phyloP scores from a whole-genome alignment of 1,139 yeast genomes.

The Yarrowia galli region DNA sequence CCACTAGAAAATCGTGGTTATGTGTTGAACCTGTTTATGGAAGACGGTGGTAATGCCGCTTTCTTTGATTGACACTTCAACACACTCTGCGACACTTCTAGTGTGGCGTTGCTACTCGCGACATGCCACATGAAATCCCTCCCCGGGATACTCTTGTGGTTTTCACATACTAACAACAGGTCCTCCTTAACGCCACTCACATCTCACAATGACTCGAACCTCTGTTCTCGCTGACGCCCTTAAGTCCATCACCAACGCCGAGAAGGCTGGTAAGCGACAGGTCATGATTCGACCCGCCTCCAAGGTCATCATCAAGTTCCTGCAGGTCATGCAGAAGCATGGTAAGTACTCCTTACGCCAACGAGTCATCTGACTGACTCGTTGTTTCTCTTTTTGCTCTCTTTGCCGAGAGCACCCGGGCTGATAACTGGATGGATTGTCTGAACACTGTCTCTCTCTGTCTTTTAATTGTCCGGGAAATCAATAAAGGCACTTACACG shows the following conservation, averaged over 20 bases:
- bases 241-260: conserved; percentile 98
- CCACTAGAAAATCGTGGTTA: conserved; percentile 36
- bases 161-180: conserved; percentile 20
- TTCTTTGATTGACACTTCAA: conserved; percentile 11
- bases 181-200: neutral
- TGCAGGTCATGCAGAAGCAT: conserved; percentile 97
- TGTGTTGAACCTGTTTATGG: conserved; percentile 19
- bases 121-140: conserved; percentile 37
- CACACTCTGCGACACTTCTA: conserved; percentile 25
- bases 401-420: conserved; percentile 29
- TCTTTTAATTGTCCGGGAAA: conserved; percentile 39
- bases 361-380: neutral
- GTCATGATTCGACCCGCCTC: conserved; percentile 98
- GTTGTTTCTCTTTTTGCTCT: neutral
- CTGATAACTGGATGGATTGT: conserved; percentile 40
- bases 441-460: conserved; percentile 39
- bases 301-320: conserved; percentile 95
- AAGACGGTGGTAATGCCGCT: conserved; percentile 34
- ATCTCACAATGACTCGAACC: conserved; percentile 87
- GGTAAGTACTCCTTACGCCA: conserved; percentile 52
- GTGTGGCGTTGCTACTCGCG: conserved; percentile 32
- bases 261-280: conserved; percentile 99
- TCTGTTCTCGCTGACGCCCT: conserved; percentile 99
- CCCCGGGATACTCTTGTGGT: conserved; percentile 36
- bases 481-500: conserved; percentile 35